Conservation (phyloP, 2,329 filamentous ascomycete species). For the Ceratocystis papillata region DNA sequence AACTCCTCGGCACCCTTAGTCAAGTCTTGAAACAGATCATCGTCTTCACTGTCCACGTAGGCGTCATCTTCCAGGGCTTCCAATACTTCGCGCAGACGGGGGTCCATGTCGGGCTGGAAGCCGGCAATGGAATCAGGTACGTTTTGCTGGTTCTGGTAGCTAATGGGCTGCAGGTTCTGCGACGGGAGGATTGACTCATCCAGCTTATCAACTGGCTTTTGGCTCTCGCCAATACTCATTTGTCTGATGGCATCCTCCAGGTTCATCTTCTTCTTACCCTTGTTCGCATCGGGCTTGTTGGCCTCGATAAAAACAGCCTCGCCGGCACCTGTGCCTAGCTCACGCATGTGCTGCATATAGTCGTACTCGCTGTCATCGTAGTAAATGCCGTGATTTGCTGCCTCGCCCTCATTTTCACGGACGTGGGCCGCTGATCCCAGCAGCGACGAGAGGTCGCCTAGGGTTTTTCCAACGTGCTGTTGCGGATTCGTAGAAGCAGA, state of each 20-base stretch:
- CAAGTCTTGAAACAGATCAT: constrained; percentile 72
- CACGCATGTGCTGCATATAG: constrained; percentile 98
- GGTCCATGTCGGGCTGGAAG: constrained; percentile 97
- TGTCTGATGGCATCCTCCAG: constrained; percentile 72
- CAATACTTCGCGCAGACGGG: constrained; percentile 74
- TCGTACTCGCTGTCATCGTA: constrained; percentile 94
- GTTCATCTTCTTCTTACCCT: constrained; percentile 58
- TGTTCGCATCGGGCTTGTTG: constrained; percentile 49
- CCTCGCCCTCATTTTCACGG: constrained; percentile 87
- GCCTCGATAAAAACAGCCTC: constrained; percentile 76
- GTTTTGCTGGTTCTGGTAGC: constrained; percentile 88
- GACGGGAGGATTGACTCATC: constrained; percentile 68
- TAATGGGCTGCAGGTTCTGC: constrained; percentile 63
- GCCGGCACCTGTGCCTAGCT: constrained; percentile 58
- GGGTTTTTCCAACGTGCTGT: constrained; percentile 39
- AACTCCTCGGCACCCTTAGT: constrained; percentile 61
- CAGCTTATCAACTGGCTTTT: constrained; percentile 45
- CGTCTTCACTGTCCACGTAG: constrained; percentile 74
- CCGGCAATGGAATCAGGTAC: constrained; percentile 83
- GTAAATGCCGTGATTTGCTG: constrained; percentile 85
- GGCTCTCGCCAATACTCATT: constrained; percentile 42
- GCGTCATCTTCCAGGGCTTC: constrained; percentile 93
- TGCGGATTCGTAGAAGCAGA: constrained; percentile 34
- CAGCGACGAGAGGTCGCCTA: constrained; percentile 65
- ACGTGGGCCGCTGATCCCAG: constrained; percentile 59